phyloP scores from a whole-genome alignment of 805 yeast genomes.

The Tanozyma kutaoensis region DNA sequence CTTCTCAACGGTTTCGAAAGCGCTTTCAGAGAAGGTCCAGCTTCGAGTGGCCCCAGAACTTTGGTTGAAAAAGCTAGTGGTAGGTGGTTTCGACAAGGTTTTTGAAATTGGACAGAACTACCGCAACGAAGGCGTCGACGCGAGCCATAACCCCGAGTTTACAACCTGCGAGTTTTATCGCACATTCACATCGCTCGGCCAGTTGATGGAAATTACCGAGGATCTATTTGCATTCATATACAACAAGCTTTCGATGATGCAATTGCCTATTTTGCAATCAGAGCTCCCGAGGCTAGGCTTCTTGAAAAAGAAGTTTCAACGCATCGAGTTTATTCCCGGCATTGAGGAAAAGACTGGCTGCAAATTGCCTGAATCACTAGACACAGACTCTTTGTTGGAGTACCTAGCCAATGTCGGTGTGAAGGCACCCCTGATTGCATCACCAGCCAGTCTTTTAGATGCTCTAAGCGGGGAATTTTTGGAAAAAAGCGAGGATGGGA shows the following conservation, averaged over 20 bases:
- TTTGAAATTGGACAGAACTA: conserved; percentile 80
- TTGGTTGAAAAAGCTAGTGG: conserved; percentile 76
- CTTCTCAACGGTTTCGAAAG: conserved; percentile 41
- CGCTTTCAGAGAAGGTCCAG: conserved; percentile 15
- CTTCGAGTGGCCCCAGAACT: conserved; percentile 90
- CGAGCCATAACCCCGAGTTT: conserved; percentile 91
- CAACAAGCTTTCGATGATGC: conserved; percentile 9
- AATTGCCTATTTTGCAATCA: conserved; percentile 1
- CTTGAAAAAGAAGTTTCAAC: conserved; percentile 4
- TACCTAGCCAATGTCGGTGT: conserved; percentile 28
- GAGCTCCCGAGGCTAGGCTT: conserved; percentile 7
- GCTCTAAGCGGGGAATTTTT: conserved; percentile 44
- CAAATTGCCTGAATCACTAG: conserved; percentile 31
- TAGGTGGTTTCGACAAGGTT: conserved; percentile 76
- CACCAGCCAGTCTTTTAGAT: conserved; percentile 54
- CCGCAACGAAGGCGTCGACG: conserved; percentile 87
- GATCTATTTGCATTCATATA: conserved; percentile 33
- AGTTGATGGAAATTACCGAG: conserved; percentile 55
- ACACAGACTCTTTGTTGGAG: conserved; percentile 22
- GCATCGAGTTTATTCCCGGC: conserved; percentile 52
- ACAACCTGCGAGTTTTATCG: conserved; percentile 84
- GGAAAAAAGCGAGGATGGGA: conserved; percentile 43
- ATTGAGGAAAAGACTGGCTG: conserved; percentile 41
- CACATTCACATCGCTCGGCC: conserved; percentile 51
- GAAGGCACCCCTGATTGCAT: conserved; percentile 20